phyloP scores from a whole-genome alignment of 208 protist genomes.

The Naegleria gruberi region DNA sequence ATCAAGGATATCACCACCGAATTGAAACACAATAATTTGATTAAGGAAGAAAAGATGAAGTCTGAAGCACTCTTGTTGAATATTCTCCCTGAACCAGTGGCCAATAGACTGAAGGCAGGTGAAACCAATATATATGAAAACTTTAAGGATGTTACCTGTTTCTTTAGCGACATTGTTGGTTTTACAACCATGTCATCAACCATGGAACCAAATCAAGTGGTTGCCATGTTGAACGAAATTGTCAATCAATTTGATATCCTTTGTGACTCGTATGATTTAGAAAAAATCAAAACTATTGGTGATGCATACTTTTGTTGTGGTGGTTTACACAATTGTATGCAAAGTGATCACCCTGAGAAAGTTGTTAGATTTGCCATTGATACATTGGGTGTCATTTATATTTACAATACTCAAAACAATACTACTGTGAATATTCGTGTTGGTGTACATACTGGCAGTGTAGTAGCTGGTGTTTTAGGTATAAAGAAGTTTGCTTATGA shows the following conservation, averaged over 20 bases:
- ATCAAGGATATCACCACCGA: neutral
- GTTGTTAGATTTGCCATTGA: neutral
- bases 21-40: neutral
- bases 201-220: constrained; percentile 22
- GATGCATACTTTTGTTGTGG: constrained; percentile 22
- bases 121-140: constrained; percentile 16
- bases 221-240: neutral
- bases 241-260: neutral
- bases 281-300: constrained; percentile 30
- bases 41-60: neutral
- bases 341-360: neutral
- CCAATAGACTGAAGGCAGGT: constrained; percentile 2
- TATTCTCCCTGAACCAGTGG: neutral
- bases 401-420: neutral
- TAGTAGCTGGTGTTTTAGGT: neutral
- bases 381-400: neutral
- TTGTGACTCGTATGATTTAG: neutral
- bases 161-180: neutral
- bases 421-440: constrained; percentile 16
- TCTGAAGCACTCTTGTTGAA: neutral
- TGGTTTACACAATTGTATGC: neutral
- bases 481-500: neutral
- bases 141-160: neutral
- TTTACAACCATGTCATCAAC: constrained; percentile 40
- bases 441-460: neutral